A percentile compares a stretch with the other conserved stretches of the same genome.
phyloP scores from a whole-genome alignment of 2,329 filamentous ascomycete species.

The Hypoxylon sp. region DNA sequence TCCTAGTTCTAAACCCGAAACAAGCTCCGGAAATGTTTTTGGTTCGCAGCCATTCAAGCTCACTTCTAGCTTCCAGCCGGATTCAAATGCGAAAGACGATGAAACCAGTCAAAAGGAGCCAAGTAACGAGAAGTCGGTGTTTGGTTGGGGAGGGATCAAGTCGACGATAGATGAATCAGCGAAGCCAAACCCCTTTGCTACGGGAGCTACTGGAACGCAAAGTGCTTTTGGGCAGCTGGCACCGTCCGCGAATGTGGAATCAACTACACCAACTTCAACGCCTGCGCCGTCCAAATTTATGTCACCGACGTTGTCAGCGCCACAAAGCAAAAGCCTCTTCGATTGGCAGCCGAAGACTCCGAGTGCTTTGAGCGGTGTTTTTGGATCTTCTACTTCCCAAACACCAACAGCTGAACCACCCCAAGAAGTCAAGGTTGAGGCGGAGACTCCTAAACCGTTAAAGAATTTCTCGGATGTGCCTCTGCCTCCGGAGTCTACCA shows the following conservation, averaged over 20 bases:
- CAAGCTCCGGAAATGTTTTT: slow-evolving; percentile 52
- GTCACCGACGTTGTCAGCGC: slow-evolving; percentile 53
- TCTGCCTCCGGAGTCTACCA: slow-evolving; percentile 67
- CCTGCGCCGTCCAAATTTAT: slow-evolving; percentile 62
- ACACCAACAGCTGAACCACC: slow-evolving; percentile 45
- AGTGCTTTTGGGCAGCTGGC: slow-evolving; percentile 41
- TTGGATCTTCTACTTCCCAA: slow-evolving; percentile 39
- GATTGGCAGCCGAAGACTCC: slow-evolving; percentile 49
- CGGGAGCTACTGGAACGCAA: slow-evolving; percentile 34
- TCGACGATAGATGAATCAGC: slow-evolving; percentile 65
- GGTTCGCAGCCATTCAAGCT: slow-evolving; percentile 73
- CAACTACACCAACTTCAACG: slow-evolving; percentile 64
- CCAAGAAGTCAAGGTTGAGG: slow-evolving; percentile 55
- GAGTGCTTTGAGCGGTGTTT: slow-evolving; percentile 40
- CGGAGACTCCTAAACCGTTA: slow-evolving; percentile 50
- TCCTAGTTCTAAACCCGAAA: slow-evolving; percentile 54
- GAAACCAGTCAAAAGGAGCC: slow-evolving; percentile 53
- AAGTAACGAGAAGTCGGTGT: slow-evolving; percentile 62
- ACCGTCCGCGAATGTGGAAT: slow-evolving; percentile 45
- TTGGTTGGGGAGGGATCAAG: slow-evolving; percentile 70
- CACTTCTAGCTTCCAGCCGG: slow-evolving; percentile 74
- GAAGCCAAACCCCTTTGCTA: slow-evolving; percentile 52
- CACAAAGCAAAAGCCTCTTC: slow-evolving; percentile 51
- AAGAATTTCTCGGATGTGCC: slow-evolving; percentile 53
- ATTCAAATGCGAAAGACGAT: slow-evolving; percentile 71